phyloP scores from a whole-genome alignment of 2,329 filamentous ascomycete genomes.

The Diplodia scrobiculata region DNA sequence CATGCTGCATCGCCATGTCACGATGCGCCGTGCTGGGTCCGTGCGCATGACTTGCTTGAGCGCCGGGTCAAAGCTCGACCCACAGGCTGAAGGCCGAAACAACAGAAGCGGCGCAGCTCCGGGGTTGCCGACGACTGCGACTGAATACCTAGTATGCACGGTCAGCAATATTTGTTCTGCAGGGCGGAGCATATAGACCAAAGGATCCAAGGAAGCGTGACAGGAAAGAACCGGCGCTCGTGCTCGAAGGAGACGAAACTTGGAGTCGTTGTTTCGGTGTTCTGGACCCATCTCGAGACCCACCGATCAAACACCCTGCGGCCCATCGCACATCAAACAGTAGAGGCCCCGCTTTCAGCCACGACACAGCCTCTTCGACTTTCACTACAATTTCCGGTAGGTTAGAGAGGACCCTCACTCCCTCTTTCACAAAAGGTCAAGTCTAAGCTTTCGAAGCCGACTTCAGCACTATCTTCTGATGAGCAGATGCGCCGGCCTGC shows the following conservation, averaged over 20 bases:
- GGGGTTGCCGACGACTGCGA: not conserved
- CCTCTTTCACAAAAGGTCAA: not conserved
- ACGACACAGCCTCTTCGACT: not conserved
- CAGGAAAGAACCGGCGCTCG: not conserved
- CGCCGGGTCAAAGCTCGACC: not conserved
- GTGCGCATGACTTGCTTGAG: not conserved
- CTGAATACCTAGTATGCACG: not conserved
- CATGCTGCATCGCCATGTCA: not conserved
- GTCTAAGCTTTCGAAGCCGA: not conserved
- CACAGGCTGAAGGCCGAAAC: not conserved
- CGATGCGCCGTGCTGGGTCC: not conserved
- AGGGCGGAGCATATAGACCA: not conserved
- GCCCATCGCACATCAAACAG: slow-evolving; percentile 4
- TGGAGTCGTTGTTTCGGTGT: not conserved
- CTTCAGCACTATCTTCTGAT: not conserved
- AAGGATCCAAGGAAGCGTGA: not conserved
- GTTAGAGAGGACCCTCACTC: not conserved
- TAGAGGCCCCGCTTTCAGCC: not conserved
- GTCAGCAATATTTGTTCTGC: slow-evolving; percentile 3
- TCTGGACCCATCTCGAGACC: not conserved
- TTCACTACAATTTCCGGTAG: not conserved
- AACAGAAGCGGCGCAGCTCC: slow-evolving; percentile 12
- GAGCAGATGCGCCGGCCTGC: not conserved
- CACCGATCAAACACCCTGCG: not conserved
- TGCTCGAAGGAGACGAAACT: not conserved